Evolutionary conservation across 257 asterid species (phyloP), one percentile per base, ranked within the genome.

Genomic region (Ocimum tenuiflorum): DNA sequence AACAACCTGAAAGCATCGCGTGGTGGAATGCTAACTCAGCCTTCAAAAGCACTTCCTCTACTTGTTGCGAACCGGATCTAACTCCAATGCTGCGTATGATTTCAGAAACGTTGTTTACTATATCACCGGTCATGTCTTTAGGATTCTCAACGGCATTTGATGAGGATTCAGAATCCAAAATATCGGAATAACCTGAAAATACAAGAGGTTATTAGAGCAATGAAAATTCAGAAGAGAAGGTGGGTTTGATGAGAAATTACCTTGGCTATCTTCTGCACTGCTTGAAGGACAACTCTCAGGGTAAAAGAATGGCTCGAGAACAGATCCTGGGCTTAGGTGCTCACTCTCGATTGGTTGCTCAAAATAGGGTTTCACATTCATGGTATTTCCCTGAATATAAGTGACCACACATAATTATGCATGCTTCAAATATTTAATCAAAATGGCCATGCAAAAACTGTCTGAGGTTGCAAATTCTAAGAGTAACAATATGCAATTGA

Each of bases 281-380:
- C 90, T 84, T 56, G 96, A 87, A 52, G 72, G 76, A 48, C 83
- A 83, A 69, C 99, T 89, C 70, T 86, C 94, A 41, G 81, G 77
- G 15, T 94, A 87, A 77, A 84, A 87, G 43, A 72, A 75, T 61
- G 94, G 78, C 60, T 86, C 97, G 48, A 92, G 94, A 80, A 89
- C 95, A 36, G 97, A 89, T 80, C 91, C 99, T 5, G 99, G 99
- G 71, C 97, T 92, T 55, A 48, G 81, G 76, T 76, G 84, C 76
- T 83, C 85, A 43, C 70, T 24, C 41, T 81, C 85, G 29, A 68
- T 77, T 8, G 78, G 71, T 48, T 68, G 79, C 41, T 79, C 83
- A 51, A 59, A 76, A 38, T 73, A 55, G 7, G 56, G 48, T 43
- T 71, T 74, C 36, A 59, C 65, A 29, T 59, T 77, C 69, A 65